Evolutionary conservation across 768 basidiomycete species (phyloP), one percentile per base, ranked within the genome.

Genomic region (Trametes coccinea): DNA sequence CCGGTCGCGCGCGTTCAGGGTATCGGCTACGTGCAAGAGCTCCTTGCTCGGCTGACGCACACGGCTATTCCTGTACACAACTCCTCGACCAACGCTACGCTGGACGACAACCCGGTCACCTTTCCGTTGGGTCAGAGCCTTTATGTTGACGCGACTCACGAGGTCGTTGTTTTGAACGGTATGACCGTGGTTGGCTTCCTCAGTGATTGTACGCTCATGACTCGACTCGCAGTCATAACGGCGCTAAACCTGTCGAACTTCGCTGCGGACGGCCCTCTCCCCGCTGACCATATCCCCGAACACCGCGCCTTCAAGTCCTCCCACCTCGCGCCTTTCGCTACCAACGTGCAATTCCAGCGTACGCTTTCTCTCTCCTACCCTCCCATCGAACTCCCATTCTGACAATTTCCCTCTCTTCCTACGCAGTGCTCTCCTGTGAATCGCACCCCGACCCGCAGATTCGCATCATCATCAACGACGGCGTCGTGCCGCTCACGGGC

Each of bases 321-420:
- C 4, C 84, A 93, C 64, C 78, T 94, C 41, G 87, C 90, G 17
- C 93, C 94, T 0, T 97, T 97, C 73, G 89, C 87, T 0, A 90
- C 93, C 30, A 95, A 95, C 68, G 72, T 95, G 22, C 91, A 93
- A 69, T 89, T 95, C 80, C 94, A 96, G 75, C 78, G 92, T 93
- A 74, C 58, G 81, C 22, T 76, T 13, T 8, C 52, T 17, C 60
- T 46, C 29, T 31, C 48, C 34, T 37, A 37, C 34, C 22, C 11
- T 37, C 6, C 34, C 11, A 11, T 37, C 34, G 6, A 37, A 2
- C 13, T 4, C 17, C 67, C 56, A 37, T 39, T 22, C 22, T 22
- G 22, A 43, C 41, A 27, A 31, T 5, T 14, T 22, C 22, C 27
- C 33, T 31, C 22, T 3, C 11, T 27, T 3, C 39, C 27, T 5